Evolutionary conservation across 2,329 filamentous ascomycete genomes (phyloP), one percentile per base, ranked within the genome.

Genomic region (Diaporthe longicolla): DNA sequence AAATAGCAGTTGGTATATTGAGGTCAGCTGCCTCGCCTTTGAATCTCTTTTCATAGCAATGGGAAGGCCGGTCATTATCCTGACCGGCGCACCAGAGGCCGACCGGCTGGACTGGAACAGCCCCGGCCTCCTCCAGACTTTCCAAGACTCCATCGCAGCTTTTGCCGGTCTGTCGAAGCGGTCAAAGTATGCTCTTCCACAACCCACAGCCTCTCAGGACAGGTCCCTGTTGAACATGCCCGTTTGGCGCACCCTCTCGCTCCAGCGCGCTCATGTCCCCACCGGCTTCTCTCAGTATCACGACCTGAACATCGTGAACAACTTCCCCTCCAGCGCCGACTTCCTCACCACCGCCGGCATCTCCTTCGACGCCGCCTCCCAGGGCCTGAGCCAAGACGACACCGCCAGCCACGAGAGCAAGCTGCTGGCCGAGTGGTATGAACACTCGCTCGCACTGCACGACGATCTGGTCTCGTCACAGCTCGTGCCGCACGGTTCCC

Each of bases 361-460:
- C 17, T 85, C 85, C 8, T 77, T 82, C 43, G 78, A 79, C 13
- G 75, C 77, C 15, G 54, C 72, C n/a, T 77, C 77, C 11, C 76
- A 74, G 35, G 54, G 55, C 6, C 19, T 29, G 45, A 63, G 69
- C 21, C 48, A 66, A 21, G 66, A 69, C 1, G 71, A 71, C 19
- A 11, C 52, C 13, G 45, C 63, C 0, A 74, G 78, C 29, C 76
- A 79, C 2, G 59, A 75, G 24, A 82, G 83, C 63, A 65, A 61
- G 48, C 76, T 86, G 0, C 82, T 92, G 4, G 88, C 89, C 4
- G 88, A 92, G 73, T 97, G 97, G 81, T 93, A 94, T 78, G 90
- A 97, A 76, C 91, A 96, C 78, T 97, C 94, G 0, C 88, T 97
- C 65, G 89, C 91, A 2, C 84, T 93, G 19, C 91, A 97, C 80